Evolutionary conservation across 2,329 filamentous ascomycete species (phyloP).

Genomic region (Microdochium nivale): DNA sequence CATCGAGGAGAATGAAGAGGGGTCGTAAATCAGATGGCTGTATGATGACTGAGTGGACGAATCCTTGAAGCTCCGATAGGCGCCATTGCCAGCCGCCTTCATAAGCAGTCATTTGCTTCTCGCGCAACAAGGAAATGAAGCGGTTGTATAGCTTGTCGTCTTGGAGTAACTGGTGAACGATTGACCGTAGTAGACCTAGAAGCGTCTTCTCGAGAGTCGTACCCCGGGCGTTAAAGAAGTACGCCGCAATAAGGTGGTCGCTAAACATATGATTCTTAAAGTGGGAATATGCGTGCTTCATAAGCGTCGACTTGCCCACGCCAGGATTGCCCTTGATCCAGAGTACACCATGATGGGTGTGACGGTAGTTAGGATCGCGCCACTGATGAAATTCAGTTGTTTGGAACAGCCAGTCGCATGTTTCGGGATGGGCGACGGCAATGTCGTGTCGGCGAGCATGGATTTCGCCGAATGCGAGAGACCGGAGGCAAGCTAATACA

Average conservation of each 20-base stretch:
- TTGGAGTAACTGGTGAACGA: constrained; percentile 10
- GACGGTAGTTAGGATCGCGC: constrained; percentile 3
- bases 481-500: constrained; percentile 2
- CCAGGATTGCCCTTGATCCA: constrained; percentile 21
- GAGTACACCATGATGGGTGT: constrained; percentile 11
- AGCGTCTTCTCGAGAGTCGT: constrained; percentile 9
- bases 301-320: constrained; percentile 15
- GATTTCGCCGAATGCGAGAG: constrained; percentile 8
- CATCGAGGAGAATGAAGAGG: constrained; percentile 16
- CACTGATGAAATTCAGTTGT: constrained; percentile 9
- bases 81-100: not conserved
- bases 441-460: constrained; percentile 9
- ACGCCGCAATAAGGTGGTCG: constrained; percentile 5
- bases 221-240: constrained; percentile 14
- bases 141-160: not conserved
- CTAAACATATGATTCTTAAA: constrained; percentile 1
- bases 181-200: constrained; percentile 10
- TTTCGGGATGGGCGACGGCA: constrained; percentile 4
- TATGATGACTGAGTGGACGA: not conserved
- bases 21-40: not conserved
- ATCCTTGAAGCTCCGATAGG: not conserved
- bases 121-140: constrained; percentile 3
- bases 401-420: constrained; percentile 13
- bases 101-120: constrained; percentile 1
- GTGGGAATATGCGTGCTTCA: constrained; percentile 8